phyloP scores from a whole-genome alignment of 805 yeast species.

The Yamadazyma insecticola region DNA sequence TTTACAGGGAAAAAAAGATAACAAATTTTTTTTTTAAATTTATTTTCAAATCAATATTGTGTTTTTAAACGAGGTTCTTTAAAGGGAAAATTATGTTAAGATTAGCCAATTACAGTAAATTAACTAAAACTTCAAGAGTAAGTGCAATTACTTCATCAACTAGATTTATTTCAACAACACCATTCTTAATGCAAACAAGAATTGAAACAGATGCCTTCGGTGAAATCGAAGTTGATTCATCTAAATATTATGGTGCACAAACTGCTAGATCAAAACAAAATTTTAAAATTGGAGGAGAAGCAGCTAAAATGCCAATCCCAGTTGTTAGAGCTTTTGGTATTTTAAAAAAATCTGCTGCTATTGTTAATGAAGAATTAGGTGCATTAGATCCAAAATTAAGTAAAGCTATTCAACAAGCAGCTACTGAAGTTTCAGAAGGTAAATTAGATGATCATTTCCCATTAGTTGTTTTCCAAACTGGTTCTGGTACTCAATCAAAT shows the following conservation, averaged over 20 bases:
- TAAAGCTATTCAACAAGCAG: conserved; percentile 84
- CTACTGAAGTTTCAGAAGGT: conserved; percentile 91
- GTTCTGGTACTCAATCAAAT: conserved; percentile 97
- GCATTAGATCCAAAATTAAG: conserved; percentile 77
- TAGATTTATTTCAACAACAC: conserved; percentile 28
- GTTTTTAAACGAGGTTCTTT: no score
- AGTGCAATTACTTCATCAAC: conserved; percentile 2
- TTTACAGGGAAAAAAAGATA: no score
- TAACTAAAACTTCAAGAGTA: no score
- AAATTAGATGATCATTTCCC: conserved; percentile 94
- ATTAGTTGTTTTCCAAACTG: conserved; percentile 97
- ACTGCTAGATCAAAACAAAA: conserved; percentile 90
- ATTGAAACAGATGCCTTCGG: conserved; percentile 96
- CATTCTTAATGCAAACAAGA: conserved; percentile 40
- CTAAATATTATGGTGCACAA: conserved; percentile 97
- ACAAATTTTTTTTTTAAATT: no score
- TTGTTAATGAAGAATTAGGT: conserved; percentile 80
- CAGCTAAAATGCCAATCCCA: conserved; percentile 90
- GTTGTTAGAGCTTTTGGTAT: conserved; percentile 89
- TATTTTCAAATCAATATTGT: no score
- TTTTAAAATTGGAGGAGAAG: conserved; percentile 92
- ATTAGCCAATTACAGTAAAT: conserved; percentile 9
- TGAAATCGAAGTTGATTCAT: conserved; percentile 82
- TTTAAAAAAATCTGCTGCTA: conserved; percentile 91
- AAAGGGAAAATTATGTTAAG: conserved; percentile 27